A percentile compares a stretch with the other conserved stretches of the same genome.
These are phyloP conservation scores for Dryas octopetala DNA, from an alignment of 306 rosid genomes.

Conservation along the genomic window DNA sequence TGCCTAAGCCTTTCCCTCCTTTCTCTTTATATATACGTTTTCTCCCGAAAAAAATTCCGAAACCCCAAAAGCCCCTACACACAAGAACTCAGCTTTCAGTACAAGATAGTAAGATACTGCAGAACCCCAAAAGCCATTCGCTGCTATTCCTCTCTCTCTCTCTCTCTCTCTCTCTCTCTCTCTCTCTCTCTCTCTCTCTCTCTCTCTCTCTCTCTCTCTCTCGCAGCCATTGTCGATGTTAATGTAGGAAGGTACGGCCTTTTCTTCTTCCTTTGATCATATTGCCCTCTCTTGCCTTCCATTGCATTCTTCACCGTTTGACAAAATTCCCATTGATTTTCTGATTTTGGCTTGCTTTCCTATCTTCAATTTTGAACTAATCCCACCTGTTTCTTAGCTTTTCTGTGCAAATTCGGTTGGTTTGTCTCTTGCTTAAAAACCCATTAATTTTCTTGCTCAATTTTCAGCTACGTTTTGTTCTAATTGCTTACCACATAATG, in stretches of 20 bases:
- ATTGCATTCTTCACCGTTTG: not conserved
- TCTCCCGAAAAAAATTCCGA: not conserved
- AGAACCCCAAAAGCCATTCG: not conserved
- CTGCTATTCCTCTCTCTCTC: not conserved
- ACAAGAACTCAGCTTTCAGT: not conserved
- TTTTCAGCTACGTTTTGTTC: not conserved
- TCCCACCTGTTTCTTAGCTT: not conserved
- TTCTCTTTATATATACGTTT: not conserved
- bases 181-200: not conserved
- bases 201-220: not conserved
- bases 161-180: conserved; percentile 2
- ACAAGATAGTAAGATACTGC: not conserved
- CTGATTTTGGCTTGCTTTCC: conserved; percentile 4
- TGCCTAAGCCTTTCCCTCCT: conserved; percentile 12
- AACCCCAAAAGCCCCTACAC: not conserved
- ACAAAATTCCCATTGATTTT: not conserved
- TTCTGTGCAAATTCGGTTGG: not conserved
- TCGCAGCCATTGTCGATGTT: not conserved
- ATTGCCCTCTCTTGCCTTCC: not conserved
- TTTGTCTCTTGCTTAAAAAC: not conserved
- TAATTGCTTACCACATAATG: not conserved
- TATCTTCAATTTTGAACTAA: not conserved
- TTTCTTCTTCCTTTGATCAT: conserved; percentile 7
- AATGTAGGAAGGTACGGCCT: conserved; percentile 5
- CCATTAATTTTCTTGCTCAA: conserved; percentile 4